These are phyloP conservation scores for Hydnomerulius pinastri DNA, from an alignment of 768 basidiomycete genomes.

Conservation along the genomic window DNA sequence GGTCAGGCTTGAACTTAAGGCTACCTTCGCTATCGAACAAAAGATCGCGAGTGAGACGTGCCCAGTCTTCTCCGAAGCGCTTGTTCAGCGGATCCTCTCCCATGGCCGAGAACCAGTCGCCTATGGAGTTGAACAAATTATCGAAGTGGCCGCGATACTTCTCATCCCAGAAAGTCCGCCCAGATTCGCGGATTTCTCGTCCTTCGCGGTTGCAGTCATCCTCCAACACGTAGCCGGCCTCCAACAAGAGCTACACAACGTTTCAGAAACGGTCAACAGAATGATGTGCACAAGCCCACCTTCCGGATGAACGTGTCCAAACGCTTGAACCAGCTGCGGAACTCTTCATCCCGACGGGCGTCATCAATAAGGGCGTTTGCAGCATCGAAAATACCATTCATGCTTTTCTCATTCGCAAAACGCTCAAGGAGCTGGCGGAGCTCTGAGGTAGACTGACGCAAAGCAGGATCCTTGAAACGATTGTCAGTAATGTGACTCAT, in stretches of 20 bases:
- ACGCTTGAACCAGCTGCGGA: slow-evolving; percentile 70
- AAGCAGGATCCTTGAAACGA: slow-evolving; percentile 49
- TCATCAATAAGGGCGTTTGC: slow-evolving; percentile 74
- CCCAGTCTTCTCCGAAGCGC: slow-evolving; percentile 82
- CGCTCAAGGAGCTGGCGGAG: slow-evolving; percentile 86
- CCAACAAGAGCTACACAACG: slow-evolving; percentile 58
- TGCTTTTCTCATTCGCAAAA: slow-evolving; percentile 75
- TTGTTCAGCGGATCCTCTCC: slow-evolving; percentile 83
- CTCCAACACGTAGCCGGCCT: slow-evolving; percentile 86
- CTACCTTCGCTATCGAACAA: slow-evolving; percentile 76
- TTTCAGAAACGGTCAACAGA: background rate
- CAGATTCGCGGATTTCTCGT: slow-evolving; percentile 61
- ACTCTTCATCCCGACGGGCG: slow-evolving; percentile 68
- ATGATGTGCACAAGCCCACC: slow-evolving; percentile 34
- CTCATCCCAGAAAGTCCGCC: slow-evolving; percentile 75
- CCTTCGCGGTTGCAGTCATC: slow-evolving; percentile 71
- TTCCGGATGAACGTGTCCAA: slow-evolving; percentile 68
- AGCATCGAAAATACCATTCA: slow-evolving; percentile 70
- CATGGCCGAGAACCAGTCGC: slow-evolving; percentile 83
- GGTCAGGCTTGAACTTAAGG: slow-evolving; percentile 82
- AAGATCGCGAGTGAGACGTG: slow-evolving; percentile 78
- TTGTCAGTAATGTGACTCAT: slow-evolving; percentile 17
- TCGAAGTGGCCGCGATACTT: slow-evolving; percentile 81
- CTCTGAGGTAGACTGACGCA: slow-evolving; percentile 59
- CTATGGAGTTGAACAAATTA: slow-evolving; percentile 66